These are phyloP conservation scores for Solanum piurae DNA, from an alignment of 257 asterid genomes.

Conservation along the genomic window DNA sequence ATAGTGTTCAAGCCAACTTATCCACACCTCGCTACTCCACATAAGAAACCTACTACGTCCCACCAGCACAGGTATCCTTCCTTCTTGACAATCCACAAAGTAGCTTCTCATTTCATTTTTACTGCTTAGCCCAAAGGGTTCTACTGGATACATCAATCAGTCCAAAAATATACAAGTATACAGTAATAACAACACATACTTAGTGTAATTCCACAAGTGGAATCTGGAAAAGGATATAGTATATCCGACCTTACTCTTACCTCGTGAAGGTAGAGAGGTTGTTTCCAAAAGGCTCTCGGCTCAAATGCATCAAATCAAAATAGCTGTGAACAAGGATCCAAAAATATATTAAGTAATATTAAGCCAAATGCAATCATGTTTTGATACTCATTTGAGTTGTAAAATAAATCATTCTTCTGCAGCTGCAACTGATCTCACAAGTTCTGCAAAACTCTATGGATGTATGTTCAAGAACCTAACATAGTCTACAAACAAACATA, in stretches of 20 bases:
- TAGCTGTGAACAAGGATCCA: neutral
- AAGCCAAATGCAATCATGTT: neutral
- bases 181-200: neutral
- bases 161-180: neutral
- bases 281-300: accelerated
- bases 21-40: neutral
- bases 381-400: neutral
- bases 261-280: neutral
- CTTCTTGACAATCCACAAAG: neutral
- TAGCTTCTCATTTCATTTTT: neutral
- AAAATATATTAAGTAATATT: neutral
- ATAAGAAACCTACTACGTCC: neutral
- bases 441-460: neutral
- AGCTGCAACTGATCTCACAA: neutral
- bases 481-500: slow-evolving; percentile 13
- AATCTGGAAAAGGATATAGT: accelerated
- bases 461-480: neutral
- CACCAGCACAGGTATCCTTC: neutral
- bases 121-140: neutral
- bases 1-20: neutral
- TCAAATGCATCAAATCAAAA: neutral
- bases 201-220: neutral
- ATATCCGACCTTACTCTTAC: neutral
- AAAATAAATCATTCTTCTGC: neutral
- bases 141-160: neutral